A percentile compares a stretch with the other conserved stretches of the same genome.
phyloP scores from a whole-genome alignment of 169 alveolate species.

The Plasmodium vivax region DNA sequence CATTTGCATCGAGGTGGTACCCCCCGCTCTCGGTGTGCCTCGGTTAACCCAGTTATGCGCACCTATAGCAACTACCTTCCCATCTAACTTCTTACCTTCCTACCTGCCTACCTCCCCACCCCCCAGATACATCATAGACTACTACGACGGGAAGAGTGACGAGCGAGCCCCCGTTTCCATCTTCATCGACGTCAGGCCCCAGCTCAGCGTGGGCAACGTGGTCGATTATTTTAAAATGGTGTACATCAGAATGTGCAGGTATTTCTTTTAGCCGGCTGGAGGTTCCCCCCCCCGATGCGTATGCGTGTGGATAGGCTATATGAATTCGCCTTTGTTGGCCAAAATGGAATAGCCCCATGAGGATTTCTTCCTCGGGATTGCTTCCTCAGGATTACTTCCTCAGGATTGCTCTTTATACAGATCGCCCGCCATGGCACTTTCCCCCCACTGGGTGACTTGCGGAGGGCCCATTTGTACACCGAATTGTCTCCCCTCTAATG shows the following conservation, averaged over 20 bases:
- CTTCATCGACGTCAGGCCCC: constrained; percentile 41
- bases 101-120: too few species aligned
- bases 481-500: background rate
- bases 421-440: background rate
- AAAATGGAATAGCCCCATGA: background rate
- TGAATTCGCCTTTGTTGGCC: background rate
- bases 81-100: background rate
- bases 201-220: constrained; percentile 13
- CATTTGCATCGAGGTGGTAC: background rate
- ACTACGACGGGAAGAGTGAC: constrained; percentile 57
- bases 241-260: constrained; percentile 25
- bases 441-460: background rate
- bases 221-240: constrained; percentile 24
- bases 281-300: background rate
- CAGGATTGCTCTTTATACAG: background rate
- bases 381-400: background rate
- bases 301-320: background rate
- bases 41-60: background rate
- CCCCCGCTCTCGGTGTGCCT: background rate
- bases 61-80: background rate
- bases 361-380: too few species aligned
- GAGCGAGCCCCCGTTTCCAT: constrained; percentile 37
- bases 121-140: constrained; percentile 41
- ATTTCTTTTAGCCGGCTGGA: background rate
- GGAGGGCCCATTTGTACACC: background rate